Evolutionary conservation across 2,329 filamentous ascomycete species (phyloP), one percentile per base, ranked within the genome.

Genomic region (Clarireedia monteithiana): DNA sequence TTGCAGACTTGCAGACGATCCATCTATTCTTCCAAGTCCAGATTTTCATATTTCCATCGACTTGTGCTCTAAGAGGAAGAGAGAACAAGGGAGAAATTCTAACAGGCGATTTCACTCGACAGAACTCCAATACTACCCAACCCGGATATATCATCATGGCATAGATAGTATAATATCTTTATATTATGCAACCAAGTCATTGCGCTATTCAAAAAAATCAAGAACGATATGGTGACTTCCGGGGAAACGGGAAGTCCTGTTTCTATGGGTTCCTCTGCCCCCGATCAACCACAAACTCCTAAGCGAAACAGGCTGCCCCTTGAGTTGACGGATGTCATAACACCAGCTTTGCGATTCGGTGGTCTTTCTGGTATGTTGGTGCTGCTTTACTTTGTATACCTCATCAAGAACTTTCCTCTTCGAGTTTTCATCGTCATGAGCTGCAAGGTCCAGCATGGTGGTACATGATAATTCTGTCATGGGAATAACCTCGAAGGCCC

Each of bases 261-360:
- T 17, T 26, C 34, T 10, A 49, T 49, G 42, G 36, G 24, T 30
- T 17, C 52, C 15, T 20, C 24, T 34, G 39, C 12, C 24, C 51
- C 23, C 27, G 38, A 39, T 24, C 50, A 48, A 38, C 14, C 53
- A 26, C 51, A 36, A 14, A 27, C 12, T 30, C 20, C 30, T 27
- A 46, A 46, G 27, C 34, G 34, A 49, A 54, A 62, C 58, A 54
- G 53, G 24, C 34, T 77, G 23, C 71, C 77, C 14, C 72, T 73
- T 5, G 74, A 75, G 50, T 58, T 79, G 6, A 60, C 71, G 6
- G 73, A 77, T 1, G 70, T 81, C 7, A 61, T 82, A 17, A 66
- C 69, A 7, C 76, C 77, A 20, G 77, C 83, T 23, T 66, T 86
- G 49, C 79, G 83, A 63, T 74, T 84, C 55, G 85, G 84, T 27